Evolutionary conservation across 2,329 filamentous ascomycete species (phyloP).

Genomic region (Talaromyces sp.): DNA sequence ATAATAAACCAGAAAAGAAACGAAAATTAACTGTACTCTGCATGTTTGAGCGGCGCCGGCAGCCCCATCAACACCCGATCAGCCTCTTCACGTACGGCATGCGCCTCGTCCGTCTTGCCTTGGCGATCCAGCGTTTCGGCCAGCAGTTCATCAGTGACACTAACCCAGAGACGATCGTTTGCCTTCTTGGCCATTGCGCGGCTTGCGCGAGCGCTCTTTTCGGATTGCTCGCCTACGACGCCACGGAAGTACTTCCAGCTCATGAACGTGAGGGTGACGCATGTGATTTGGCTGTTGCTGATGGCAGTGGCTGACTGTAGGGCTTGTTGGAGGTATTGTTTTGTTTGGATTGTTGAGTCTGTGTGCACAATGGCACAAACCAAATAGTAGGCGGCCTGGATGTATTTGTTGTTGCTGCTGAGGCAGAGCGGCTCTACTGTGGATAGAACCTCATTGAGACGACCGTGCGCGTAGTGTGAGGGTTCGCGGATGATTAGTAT

Average conservation of each 20-base stretch:
- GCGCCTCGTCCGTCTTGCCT: conserved; percentile 56
- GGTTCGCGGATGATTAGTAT: conserved; percentile 69
- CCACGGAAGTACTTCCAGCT: conserved; percentile 75
- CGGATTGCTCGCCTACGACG: conserved; percentile 73
- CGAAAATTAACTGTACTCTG: conserved; percentile 6
- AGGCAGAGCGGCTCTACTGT: conserved; percentile 64
- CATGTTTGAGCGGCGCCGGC: conserved; percentile 32
- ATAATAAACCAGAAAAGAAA: background rate
- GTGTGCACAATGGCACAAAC: conserved; percentile 65
- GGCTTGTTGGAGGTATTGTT: conserved; percentile 70
- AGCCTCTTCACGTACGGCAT: conserved; percentile 42
- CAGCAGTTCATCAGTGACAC: conserved; percentile 74
- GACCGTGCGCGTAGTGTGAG: conserved; percentile 52
- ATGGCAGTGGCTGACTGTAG: conserved; percentile 65
- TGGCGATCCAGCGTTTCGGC: conserved; percentile 70
- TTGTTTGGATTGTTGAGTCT: conserved; percentile 69
- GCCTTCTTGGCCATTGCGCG: conserved; percentile 64
- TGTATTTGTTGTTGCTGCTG: conserved; percentile 67
- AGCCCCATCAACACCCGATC: conserved; percentile 34
- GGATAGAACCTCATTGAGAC: conserved; percentile 59
- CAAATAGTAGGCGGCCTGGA: conserved; percentile 73
- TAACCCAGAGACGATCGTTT: conserved; percentile 71
- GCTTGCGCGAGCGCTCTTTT: conserved; percentile 70
- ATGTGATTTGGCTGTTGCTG: conserved; percentile 73
- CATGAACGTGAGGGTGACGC: conserved; percentile 81